Percentiles rank a stretch among this genome's conserved stretches.
Conservation (phyloP, 2,329 filamentous ascomycete species). For the Chaetothyriales sp. region DNA sequence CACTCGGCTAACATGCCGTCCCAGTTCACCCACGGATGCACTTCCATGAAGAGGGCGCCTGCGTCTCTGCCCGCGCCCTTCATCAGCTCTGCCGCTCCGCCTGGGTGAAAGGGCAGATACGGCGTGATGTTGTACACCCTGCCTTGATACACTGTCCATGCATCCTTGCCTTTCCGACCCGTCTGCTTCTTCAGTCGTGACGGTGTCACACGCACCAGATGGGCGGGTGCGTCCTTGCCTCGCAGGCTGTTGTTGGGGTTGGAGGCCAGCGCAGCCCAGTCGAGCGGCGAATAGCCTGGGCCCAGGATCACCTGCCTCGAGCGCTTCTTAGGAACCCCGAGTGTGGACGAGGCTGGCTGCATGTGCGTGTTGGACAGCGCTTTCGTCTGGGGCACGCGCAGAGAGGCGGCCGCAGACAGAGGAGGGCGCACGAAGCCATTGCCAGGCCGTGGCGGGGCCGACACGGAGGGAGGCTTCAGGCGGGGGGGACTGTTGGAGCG, state of each 20-base stretch:
- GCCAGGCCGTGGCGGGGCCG: slow-evolving; percentile 17
- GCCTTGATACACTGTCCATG: slow-evolving; percentile 81
- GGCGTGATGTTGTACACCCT: slow-evolving; percentile 90
- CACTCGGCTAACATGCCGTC: slow-evolving; percentile 51
- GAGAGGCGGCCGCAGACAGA: slow-evolving; percentile 31
- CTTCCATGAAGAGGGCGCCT: slow-evolving; percentile 47
- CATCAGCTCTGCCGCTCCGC: slow-evolving; percentile 51
- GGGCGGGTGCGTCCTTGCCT: slow-evolving; percentile 37
- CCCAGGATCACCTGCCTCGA: slow-evolving; percentile 55
- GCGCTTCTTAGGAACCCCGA: slow-evolving; percentile 37
- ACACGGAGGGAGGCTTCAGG: slow-evolving; percentile 16
- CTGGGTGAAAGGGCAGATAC: slow-evolving; percentile 82
- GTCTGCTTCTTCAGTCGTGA: slow-evolving; percentile 64
- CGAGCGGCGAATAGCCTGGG: slow-evolving; percentile 87
- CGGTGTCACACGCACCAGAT: slow-evolving; percentile 61
- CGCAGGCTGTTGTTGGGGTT: slow-evolving; percentile 52
- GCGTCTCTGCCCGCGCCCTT: slow-evolving; percentile 54
- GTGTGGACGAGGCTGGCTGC: slow-evolving; percentile 18
- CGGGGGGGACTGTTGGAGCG: slow-evolving; percentile 12
- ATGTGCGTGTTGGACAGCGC: slow-evolving; percentile 13
- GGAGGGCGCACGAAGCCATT: slow-evolving; percentile 26
- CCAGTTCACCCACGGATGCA: slow-evolving; percentile 57
- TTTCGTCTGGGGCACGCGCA: slow-evolving; percentile 26
- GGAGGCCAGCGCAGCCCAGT: slow-evolving; percentile 73
- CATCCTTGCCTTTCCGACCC: slow-evolving; percentile 69